Evolutionary conservation across 257 asterid genomes (phyloP), one percentile per base, ranked within the genome.

Genomic region (Parsonsia alboflavescens): DNA sequence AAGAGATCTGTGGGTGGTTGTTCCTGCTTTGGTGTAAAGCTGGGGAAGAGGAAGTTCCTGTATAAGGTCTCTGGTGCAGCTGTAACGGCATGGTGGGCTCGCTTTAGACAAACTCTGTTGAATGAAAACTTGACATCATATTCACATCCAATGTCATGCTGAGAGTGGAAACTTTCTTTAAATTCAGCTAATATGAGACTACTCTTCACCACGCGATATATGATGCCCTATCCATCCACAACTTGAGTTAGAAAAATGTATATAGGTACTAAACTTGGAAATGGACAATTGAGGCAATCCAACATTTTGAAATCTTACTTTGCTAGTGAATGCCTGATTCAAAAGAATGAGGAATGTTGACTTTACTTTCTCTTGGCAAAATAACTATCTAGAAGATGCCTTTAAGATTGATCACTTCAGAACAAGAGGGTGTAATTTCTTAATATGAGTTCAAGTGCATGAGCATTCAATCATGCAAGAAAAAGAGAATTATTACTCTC

Each of bases 81-180:
- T 53, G 49, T 30, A 46, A 80, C 39, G 48, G 83, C 75, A 36
- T 75, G 75, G 73, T 80, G 83, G 30, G 71, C 83, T 7, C 77
- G 69, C 68, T 71, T 67, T 5, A 80, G 76, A 76, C 84, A 72
- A 58, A 80, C 75, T 67, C 84, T 62, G n/a, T 76, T 66, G 45
- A 76, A 76, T 67, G 84, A 72, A 67, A 80, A 76, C 16, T 63
- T 72, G 64, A 80, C 80, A 39, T 72, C 68, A 48, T 80, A 80
- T 76, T 42, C 42, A 15, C 65, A 33, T n/a, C 28, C 66, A 21
- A 64, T 72, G 28, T 46, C 53, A 72, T 80, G 75, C 46, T 45
- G 61, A 21, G 17, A 45, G 56, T 33, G 53, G 70, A 80, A 76
- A 13, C 42, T 48, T 13, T 73, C 70, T 50, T 58, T 78, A 68